A percentile compares a stretch with the other conserved stretches of the same genome.
phyloP scores from a whole-genome alignment of 1,139 yeast genomes.

The Arxiozyma heterogenica region DNA sequence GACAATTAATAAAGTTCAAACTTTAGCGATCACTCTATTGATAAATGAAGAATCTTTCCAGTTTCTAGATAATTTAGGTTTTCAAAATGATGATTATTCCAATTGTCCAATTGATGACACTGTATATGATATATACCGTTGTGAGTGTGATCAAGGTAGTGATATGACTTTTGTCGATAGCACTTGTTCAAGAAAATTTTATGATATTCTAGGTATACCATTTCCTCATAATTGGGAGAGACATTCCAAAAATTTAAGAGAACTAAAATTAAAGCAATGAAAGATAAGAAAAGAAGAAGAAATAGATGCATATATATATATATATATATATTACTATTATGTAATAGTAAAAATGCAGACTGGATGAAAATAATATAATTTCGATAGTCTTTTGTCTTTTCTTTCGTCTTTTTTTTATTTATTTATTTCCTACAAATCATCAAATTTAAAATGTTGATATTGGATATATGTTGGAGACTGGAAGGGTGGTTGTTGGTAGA shows the following conservation, averaged over 20 bases:
- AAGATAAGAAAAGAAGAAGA: not conserved
- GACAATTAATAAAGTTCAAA: slow-evolving; percentile 88
- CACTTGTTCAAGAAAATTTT: slow-evolving; percentile 50
- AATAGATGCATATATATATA: not conserved
- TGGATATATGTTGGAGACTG: not conserved
- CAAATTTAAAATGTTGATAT: not conserved
- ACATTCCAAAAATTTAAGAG: slow-evolving; percentile 2
- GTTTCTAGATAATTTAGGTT: slow-evolving; percentile 64
- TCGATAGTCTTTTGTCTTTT: too few species aligned
- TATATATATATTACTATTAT: not conserved
- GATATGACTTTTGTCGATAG: slow-evolving; percentile 60
- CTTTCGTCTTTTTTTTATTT: not conserved
- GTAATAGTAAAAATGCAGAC: not conserved
- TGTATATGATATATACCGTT: slow-evolving; percentile 40
- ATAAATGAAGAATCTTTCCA: slow-evolving; percentile 56
- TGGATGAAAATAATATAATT: not conserved
- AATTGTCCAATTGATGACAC: slow-evolving; percentile 55
- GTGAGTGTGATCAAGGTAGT: slow-evolving; percentile 55
- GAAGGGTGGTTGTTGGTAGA: not conserved
- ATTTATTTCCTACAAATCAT: not conserved
- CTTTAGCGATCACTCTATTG: slow-evolving; percentile 70
- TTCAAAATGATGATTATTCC: slow-evolving; percentile 28
- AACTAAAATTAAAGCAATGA: not conserved
- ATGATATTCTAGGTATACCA: slow-evolving; percentile 37
- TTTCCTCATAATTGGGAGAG: slow-evolving; percentile 49